phyloP scores from a whole-genome alignment of 768 basidiomycete genomes.

The Dioszegia aurantiaca region DNA sequence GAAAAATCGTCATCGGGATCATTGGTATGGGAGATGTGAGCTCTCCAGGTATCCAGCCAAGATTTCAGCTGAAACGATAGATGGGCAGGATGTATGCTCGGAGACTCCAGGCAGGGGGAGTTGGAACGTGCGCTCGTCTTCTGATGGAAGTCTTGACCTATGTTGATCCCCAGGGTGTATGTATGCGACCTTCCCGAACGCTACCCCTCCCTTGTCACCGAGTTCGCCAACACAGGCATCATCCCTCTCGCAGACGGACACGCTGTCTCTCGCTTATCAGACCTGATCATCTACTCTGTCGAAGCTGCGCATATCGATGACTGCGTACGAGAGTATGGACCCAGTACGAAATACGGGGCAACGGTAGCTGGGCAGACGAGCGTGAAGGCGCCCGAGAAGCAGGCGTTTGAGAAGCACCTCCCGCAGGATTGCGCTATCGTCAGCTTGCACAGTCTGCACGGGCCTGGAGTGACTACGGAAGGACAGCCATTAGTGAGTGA shows the following conservation, averaged over 20 bases:
- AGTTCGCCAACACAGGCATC: constrained; percentile 53
- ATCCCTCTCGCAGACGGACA: constrained; percentile 75
- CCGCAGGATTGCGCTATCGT: constrained; percentile 83
- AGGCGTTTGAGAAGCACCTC: constrained; percentile 77
- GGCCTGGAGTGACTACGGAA: constrained; percentile 78
- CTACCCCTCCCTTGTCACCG: not conserved
- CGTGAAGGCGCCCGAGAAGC: constrained; percentile 89
- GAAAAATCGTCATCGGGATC: constrained; percentile 63
- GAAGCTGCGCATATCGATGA: constrained; percentile 81
- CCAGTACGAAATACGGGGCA: constrained; percentile 91
- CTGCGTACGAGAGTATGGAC: constrained; percentile 84
- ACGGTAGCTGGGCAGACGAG: constrained; percentile 95
- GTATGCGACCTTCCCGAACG: constrained; percentile 76
- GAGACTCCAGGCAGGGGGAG: constrained; percentile 72
- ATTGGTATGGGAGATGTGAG: constrained; percentile 85
- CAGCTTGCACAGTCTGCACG: constrained; percentile 91
- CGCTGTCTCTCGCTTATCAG: constrained; percentile 78
- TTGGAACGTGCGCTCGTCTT: constrained; percentile 65
- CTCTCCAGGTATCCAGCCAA: not conserved
- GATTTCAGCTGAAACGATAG: constrained; percentile 10
- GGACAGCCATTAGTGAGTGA: constrained; percentile 81
- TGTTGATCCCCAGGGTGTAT: constrained; percentile 63
- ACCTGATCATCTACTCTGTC: constrained; percentile 92
- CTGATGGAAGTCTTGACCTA: not conserved
- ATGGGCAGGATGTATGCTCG: constrained; percentile 95